phyloP scores from a whole-genome alignment of 495 filamentous ascomycete genomes.

The Trichoderma reesei region DNA sequence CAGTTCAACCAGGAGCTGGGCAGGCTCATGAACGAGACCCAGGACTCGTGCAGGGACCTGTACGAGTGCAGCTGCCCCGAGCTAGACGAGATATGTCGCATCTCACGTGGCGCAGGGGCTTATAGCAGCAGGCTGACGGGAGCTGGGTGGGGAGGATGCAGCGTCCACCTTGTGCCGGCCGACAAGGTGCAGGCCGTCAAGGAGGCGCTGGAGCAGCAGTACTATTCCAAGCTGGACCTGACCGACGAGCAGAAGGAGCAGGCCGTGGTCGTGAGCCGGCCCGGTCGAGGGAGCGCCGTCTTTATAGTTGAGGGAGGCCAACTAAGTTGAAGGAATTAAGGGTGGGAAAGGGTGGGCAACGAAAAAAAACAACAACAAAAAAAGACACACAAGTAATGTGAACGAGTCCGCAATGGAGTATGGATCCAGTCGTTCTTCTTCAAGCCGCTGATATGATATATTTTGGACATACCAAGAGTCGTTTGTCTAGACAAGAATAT shows the following conservation, averaged over 20 bases:
- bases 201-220: conserved; percentile 64
- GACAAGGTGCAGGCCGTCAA: conserved; percentile 77
- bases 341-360: too few species aligned
- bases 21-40: conserved; percentile 80
- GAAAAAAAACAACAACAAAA: too few species aligned
- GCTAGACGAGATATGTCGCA: conserved; percentile 73
- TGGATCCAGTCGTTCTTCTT: too few species aligned
- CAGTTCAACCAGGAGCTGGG: conserved; percentile 63
- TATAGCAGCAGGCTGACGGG: conserved; percentile 86
- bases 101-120: conserved; percentile 67
- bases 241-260: conserved; percentile 60
- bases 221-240: conserved; percentile 72
- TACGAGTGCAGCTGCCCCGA: conserved; percentile 90
- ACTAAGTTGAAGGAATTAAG: conserved; percentile 11
- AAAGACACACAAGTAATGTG: too few species aligned
- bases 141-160: conserved; percentile 95
- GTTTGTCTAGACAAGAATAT: too few species aligned
- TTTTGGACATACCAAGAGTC: too few species aligned
- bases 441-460: too few species aligned
- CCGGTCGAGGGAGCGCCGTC: conserved; percentile 59
- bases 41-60: conserved; percentile 68
- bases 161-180: conserved; percentile 81
- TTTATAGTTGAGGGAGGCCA: conserved; percentile 25
- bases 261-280: conserved; percentile 85
- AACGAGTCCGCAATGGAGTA: too few species aligned